Conservation (phyloP, 2,329 filamentous ascomycete genomes). For the Sordariomycetes sp. region DNA sequence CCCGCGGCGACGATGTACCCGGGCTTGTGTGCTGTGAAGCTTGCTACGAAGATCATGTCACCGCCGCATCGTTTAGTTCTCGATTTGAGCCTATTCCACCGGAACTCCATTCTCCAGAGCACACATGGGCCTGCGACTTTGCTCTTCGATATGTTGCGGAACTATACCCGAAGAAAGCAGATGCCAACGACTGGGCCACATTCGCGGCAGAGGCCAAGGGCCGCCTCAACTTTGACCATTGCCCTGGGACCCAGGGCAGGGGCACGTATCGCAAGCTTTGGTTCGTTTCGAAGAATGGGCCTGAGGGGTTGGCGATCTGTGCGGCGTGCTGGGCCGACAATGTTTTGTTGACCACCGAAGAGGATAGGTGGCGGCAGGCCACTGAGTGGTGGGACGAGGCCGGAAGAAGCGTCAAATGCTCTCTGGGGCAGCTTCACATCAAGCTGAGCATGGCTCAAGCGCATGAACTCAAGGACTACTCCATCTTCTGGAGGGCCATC, state of each 20-base stretch:
- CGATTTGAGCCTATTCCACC: not conserved
- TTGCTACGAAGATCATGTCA: constrained; percentile 1
- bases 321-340: constrained; percentile 26
- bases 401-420: constrained; percentile 18
- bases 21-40: not conserved
- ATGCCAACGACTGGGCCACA: constrained; percentile 18
- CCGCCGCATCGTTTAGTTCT: not conserved
- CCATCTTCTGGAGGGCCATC: constrained; percentile 22
- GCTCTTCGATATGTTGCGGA: constrained; percentile 15
- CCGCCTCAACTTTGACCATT: constrained; percentile 14
- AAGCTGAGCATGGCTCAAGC: constrained; percentile 18
- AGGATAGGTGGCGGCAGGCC: constrained; percentile 12
- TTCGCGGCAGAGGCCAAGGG: constrained; percentile 21
- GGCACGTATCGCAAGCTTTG: constrained; percentile 16
- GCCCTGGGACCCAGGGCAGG: constrained; percentile 12
- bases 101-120: not conserved
- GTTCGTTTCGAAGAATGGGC: constrained; percentile 18
- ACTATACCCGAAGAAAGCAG: constrained; percentile 14
- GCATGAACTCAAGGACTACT: constrained; percentile 16
- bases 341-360: constrained; percentile 19
- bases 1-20: not conserved
- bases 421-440: constrained; percentile 19
- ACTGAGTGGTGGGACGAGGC: constrained; percentile 6
- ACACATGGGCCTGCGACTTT: constrained; percentile 2
- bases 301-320: constrained; percentile 19